These are phyloP conservation scores for Nakaseomyces sp. DNA, from an alignment of 1,139 yeast species.

Conservation along the genomic window DNA sequence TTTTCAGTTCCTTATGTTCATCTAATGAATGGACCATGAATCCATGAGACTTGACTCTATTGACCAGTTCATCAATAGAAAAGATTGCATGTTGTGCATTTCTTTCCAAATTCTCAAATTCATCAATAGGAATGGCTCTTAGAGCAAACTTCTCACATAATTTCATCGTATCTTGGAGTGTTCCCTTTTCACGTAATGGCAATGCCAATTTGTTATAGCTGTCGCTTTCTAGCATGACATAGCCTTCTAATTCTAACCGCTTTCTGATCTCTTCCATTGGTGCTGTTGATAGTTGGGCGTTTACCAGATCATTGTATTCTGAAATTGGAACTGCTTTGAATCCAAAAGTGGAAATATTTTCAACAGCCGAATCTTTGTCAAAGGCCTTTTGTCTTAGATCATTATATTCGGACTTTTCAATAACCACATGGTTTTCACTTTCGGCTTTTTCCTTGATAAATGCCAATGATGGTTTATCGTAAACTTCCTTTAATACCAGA, in stretches of 20 bases:
- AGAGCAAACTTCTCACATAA: conserved; percentile 9
- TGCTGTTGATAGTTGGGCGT: conserved; percentile 2
- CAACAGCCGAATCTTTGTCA: conserved; percentile 1
- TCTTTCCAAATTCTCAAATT: conserved; percentile 22
- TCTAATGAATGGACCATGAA: background rate
- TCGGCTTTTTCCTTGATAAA: conserved; percentile 27
- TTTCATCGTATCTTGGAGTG: background rate
- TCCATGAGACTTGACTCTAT: conserved; percentile 3
- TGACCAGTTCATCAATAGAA: conserved; percentile 3
- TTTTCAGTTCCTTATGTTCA: conserved; percentile 3
- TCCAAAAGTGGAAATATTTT: conserved; percentile 2
- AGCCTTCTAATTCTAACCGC: background rate
- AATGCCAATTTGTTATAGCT: conserved; percentile 24
- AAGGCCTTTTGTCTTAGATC: background rate
- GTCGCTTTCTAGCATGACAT: background rate
- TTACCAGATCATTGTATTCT: conserved; percentile 7
- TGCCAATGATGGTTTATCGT: conserved; percentile 22
- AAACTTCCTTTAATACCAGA: conserved; percentile 22
- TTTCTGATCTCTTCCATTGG: conserved; percentile 3
- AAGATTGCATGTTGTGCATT: conserved; percentile 8
- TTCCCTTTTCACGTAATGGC: conserved; percentile 19
- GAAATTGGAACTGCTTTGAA: conserved; percentile 1
- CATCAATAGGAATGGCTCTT: conserved; percentile 14
- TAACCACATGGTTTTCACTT: conserved; percentile 11
- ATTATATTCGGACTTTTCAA: conserved; percentile 6